Evolutionary conservation across 2,329 filamentous ascomycete species (phyloP), one percentile per base, ranked within the genome.

Genomic region (Graphium sp.): DNA sequence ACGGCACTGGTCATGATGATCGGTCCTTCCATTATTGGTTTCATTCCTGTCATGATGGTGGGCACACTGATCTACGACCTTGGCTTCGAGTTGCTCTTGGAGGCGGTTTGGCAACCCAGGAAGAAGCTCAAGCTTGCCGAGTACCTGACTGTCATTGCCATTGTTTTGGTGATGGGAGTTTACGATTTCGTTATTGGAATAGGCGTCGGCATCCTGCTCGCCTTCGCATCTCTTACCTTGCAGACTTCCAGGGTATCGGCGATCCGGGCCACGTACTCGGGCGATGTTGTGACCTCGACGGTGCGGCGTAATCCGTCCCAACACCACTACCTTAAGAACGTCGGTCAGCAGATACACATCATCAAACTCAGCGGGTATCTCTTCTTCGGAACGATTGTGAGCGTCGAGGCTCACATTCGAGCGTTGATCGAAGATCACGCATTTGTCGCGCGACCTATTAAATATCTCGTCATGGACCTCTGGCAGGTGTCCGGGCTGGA

Each of bases 381-480:
- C n/a, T 98, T 98, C 60, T 98, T 98, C 40, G 89, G 89, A 11
- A 95, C 85, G 3, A 93, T 98, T 38, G 87, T 94, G 30, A 83
- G 82, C 26, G 87, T 98, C 0, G 89, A 98, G 49, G 79, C 82
- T 36, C 78, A 78, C 37, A 85, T 95, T 35, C 71, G 85, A 14
- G 71, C 64, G 4, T 56, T 95, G 18, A 74, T 95, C 26, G 75
- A 85, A 17, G 83, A 92, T 18, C 74, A 87, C 35, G 67, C 74
- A 3, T 95, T 94, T 45, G 58, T 61, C 16, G 59, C 70, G 37
- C 67, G 74, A 29, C 84, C 87, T 1, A 89, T 95, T 45, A 77
- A 82, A 38, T 98, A 84, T 47, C 60, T 98, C 23, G 71, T 98
- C 12, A 61, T 98, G 22, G 89, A 98, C 46, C 66, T 98, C 41